Base-by-base conservation (phyloP, 352 stramenopile genomes). In the Globisporangium paddicum region DNA sequence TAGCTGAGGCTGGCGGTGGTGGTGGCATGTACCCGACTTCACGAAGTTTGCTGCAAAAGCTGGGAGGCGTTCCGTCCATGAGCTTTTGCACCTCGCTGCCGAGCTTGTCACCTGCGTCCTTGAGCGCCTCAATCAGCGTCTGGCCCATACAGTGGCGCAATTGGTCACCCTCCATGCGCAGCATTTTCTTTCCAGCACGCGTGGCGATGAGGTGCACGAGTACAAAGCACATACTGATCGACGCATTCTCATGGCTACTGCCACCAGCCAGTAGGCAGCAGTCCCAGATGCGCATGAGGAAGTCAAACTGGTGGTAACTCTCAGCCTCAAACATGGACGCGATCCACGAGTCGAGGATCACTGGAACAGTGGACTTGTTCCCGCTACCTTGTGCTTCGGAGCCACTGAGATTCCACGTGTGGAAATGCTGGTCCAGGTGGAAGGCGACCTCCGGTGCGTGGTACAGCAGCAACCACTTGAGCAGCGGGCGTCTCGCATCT, bases 391-490 rank as follows among this genome's bases (percentile, higher is more conserved):
- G 46, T 21, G 59, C 64, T 25, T 54, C 46, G 13, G 28, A 10
- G 18, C 14, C 28, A 11, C 47, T 41, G 19, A 77, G 62, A 42
- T 77, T 78, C 85, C 85, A 93, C 21, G 75, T 72, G 16, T 81
- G 73, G 23, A 89, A 90, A 42, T 89, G 72, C 37, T 90, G 73
- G 30, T 87, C 79, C n/a, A 95, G 64, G 51, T 95, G 79, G 30
- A 85, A 81, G n/a, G 81, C 77, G 21, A 92, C 63, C 10, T 60
- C 58, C 35, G 85, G 82, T 0, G 78, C 64, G 32, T 94, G 81
- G 47, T 94, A 94, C n/a, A 93, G 51, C 46, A 94, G 51, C 51
- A 94, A 62, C 53, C 71, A 73, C 68, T 92, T 91, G 5, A 93
- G 58, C 18, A 90, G 42, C 8, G 67, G 60, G 5, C 82, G 75